Evolutionary conservation across 2,329 filamentous ascomycete species (phyloP).

Genomic region (Xylariaceae sp.): DNA sequence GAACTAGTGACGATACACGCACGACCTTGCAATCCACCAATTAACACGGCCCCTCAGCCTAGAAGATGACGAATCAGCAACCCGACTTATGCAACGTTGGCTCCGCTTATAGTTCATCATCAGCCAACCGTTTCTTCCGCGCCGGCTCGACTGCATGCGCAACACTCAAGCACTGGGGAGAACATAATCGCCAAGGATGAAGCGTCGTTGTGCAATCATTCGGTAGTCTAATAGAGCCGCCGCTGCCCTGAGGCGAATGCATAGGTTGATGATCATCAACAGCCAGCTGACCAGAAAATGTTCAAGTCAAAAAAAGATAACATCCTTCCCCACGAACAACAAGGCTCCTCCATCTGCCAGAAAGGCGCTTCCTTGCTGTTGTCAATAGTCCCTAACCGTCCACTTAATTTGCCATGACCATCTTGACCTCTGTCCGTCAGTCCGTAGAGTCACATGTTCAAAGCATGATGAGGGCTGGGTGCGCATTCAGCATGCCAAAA

Average conservation of each 20-base stretch:
- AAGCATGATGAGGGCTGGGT: not conserved
- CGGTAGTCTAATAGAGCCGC: constrained; percentile 1
- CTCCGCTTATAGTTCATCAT: constrained; percentile 27
- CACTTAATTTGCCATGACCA: not conserved
- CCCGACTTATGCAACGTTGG: constrained; percentile 14
- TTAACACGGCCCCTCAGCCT: constrained; percentile 11
- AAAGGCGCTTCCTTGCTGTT: not conserved
- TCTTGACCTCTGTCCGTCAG: not conserved
- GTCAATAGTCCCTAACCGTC: not conserved
- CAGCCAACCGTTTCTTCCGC: constrained; percentile 23
- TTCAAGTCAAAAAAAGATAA: not conserved
- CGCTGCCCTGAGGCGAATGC: constrained; percentile 10
- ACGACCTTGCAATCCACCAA: constrained; percentile 19
- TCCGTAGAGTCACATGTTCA: not conserved
- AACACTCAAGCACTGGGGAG: constrained; percentile 15
- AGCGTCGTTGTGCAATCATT: constrained; percentile 9
- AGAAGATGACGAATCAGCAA: constrained; percentile 33
- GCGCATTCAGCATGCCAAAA: not conserved
- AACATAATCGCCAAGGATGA: constrained; percentile 14
- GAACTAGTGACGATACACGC: constrained; percentile 13
- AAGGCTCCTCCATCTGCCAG: not conserved
- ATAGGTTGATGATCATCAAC: constrained; percentile 9
- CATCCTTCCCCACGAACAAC: not conserved
- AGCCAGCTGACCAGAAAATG: constrained; percentile 8
- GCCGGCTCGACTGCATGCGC: constrained; percentile 17